Base-by-base conservation (phyloP, 2,329 filamentous ascomycete genomes). In the Colletotrichum limetticola region DNA sequence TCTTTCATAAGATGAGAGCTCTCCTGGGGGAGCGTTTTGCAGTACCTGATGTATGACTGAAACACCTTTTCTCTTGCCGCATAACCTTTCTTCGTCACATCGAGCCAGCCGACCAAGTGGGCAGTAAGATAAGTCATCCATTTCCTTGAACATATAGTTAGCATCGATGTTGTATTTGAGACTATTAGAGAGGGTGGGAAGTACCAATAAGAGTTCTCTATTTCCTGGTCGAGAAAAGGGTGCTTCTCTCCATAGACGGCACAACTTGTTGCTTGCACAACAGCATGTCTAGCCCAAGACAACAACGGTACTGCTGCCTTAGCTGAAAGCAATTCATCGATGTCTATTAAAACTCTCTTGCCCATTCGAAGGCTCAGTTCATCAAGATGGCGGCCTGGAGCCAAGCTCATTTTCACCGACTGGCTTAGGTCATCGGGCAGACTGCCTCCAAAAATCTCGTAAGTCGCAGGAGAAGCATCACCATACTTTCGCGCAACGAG, bases 291-390 rank as follows among this genome's bases (percentile, higher is more conserved):
- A 4, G 59, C 62, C 74, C 74, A 75, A 11, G 52, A 61, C 19
- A 75, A 24, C 5, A 75, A 52, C 5, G 49, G 11, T 22, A 68
- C 35, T n/a, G 68, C 28, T 32, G 11, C 26, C 68, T 75, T 49
- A 11, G 37, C 42, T 8, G 24, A 22, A 16, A 56, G n/a, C 32
- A 76, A 53, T 3, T 59, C 32, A 11, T 75, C 59, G 2, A 76
- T 62, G 32, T 74, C 69, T 35, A 57, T 30, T 24, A 74, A 56
- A 9, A 46, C 73, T 19, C 63, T 49, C 46, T 49, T 62, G 49
- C 56, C 75, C 76, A 74, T 76, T 32, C 71, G 46, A 12, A 76
- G 59, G 22, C 74, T 76, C 59, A 74, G 66, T 14, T 75, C 73
- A 57, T 76, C 75, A 14, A 76, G 68, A 24, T 74, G 65, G 12